These are phyloP conservation scores for Acrodontium crateriforme DNA, from an alignment of 2,329 filamentous ascomycete species.

Conservation along the genomic window DNA sequence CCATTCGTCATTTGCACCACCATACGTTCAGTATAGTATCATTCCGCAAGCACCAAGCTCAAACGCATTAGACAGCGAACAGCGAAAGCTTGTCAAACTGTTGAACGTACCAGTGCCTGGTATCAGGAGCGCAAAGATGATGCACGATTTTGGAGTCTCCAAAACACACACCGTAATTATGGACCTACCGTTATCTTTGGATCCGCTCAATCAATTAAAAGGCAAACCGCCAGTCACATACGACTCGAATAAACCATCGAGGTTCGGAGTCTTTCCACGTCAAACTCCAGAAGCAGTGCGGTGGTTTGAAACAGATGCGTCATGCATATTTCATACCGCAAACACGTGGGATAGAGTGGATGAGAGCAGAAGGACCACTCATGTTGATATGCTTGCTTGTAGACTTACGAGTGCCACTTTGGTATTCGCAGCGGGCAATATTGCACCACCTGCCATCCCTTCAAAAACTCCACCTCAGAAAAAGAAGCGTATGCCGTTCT, in stretches of 20 bases:
- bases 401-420: constrained; percentile 52
- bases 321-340: constrained; percentile 58
- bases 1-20: constrained; percentile 50
- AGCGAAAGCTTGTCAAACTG: constrained; percentile 12
- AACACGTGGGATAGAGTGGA: constrained; percentile 50
- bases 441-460: constrained; percentile 34
- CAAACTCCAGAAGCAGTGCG: constrained; percentile 41
- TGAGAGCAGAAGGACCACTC: constrained; percentile 19
- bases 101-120: constrained; percentile 47
- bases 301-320: constrained; percentile 56
- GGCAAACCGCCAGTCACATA: constrained; percentile 47
- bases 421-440: constrained; percentile 51
- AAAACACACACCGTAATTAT: constrained; percentile 50
- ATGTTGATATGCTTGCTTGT: constrained; percentile 52
- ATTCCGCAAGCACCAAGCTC: constrained; percentile 29
- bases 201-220: constrained; percentile 46
- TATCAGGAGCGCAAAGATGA: constrained; percentile 52
- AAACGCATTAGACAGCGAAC: constrained; percentile 10
- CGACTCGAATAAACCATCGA: constrained; percentile 41
- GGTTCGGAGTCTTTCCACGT: constrained; percentile 56
- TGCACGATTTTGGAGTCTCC: constrained; percentile 64
- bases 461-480: constrained; percentile 1
- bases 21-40: constrained; percentile 55
- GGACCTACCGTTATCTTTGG: constrained; percentile 52
- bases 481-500: constrained; percentile 31